Percentiles rank a stretch among this genome's conserved stretches.
These are phyloP conservation scores for Eimeria maxima DNA, from an alignment of 169 alveolate species.

Conservation along the genomic window DNA sequence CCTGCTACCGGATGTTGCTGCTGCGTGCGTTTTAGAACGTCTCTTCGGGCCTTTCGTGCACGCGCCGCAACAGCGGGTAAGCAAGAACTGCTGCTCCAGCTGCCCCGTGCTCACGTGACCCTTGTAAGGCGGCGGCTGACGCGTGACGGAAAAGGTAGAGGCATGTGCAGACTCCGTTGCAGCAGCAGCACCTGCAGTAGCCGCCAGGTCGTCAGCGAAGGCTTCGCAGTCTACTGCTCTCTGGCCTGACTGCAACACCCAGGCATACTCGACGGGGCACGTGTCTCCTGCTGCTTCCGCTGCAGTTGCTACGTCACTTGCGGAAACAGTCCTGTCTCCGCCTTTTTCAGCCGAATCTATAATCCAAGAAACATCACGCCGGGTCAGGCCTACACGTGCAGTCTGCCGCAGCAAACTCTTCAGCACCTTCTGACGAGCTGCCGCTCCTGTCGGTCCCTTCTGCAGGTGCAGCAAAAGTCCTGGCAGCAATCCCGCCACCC, in stretches of 20 bases:
- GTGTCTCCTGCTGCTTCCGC: conserved; percentile 29
- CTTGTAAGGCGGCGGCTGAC: neutral
- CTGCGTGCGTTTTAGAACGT: neutral
- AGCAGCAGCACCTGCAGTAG: conserved; percentile 31
- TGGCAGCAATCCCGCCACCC: conserved; percentile 3
- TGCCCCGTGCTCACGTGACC: conserved; percentile 17
- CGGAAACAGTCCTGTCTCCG: neutral
- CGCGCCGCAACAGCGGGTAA: conserved; percentile 35
- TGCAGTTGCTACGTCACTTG: neutral
- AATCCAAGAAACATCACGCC: neutral
- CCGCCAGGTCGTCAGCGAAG: neutral
- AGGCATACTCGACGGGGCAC: conserved; percentile 7
- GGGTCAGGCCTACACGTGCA: neutral
- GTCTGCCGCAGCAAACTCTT: conserved; percentile 1
- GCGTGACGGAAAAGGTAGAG: neutral
- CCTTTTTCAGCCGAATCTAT: neutral
- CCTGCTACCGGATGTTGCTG: neutral
- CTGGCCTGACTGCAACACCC: conserved; percentile 20
- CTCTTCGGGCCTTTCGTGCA: conserved; percentile 2
- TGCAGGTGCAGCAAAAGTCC: conserved; percentile 64
- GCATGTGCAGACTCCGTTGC: neutral
- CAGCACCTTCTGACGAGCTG: neutral
- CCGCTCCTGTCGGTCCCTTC: conserved; percentile 31
- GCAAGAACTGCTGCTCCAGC: conserved; percentile 44
- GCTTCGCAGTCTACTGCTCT: conserved; percentile 15